phyloP scores from a whole-genome alignment of 495 filamentous ascomycete genomes.

The Xylaria scruposa region DNA sequence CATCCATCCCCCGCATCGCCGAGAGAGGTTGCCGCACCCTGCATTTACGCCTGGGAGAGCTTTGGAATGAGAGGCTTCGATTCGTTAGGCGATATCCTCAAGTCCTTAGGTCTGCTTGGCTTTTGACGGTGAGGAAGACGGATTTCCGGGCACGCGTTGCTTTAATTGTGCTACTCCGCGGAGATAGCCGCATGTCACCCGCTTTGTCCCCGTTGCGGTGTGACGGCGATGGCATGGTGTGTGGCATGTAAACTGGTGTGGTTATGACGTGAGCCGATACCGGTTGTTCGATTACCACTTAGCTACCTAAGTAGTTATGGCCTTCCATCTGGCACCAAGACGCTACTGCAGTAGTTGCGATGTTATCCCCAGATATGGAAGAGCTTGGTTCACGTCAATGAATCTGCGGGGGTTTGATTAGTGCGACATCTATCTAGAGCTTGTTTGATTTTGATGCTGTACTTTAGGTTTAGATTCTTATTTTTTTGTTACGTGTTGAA shows the following conservation, averaged over 20 bases:
- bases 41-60: neutral
- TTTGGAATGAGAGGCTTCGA: conserved; percentile 1
- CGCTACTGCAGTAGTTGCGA: neutral
- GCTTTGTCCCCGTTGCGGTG: neutral
- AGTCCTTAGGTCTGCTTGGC: neutral
- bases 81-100: neutral
- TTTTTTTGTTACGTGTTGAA: conserved; percentile 15
- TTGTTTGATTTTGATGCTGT: neutral
- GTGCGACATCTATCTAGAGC: neutral
- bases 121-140: neutral
- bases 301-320: no score
- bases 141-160: neutral
- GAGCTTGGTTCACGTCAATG: neutral
- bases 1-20: neutral
- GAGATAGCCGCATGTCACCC: conserved; percentile 11
- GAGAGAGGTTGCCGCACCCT: neutral
- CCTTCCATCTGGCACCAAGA: neutral
- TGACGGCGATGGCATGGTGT: conserved; percentile 14
- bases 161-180: conserved; percentile 7
- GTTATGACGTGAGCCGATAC: conserved; percentile 24
- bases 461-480: conserved; percentile 5
- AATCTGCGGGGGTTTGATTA: neutral
- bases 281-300: neutral
- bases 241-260: conserved; percentile 10
- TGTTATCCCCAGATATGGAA: neutral